Evolutionary conservation across 2,329 filamentous ascomycete genomes (phyloP).

Genomic region (Colletotrichum limetticola): DNA sequence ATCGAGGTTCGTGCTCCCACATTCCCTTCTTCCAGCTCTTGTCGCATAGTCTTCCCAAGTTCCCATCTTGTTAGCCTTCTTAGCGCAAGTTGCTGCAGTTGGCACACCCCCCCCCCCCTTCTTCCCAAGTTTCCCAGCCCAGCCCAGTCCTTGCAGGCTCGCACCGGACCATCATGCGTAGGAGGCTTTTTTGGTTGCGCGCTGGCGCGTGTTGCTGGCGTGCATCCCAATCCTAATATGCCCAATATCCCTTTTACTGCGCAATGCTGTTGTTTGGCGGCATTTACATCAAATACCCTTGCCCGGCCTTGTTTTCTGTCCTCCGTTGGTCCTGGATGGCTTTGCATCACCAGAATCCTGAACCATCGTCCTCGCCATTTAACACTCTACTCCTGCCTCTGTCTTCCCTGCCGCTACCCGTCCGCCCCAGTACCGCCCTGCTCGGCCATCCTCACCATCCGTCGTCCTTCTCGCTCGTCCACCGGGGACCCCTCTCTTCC

Average conservation of each 20-base stretch:
- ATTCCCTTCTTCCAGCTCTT: background rate
- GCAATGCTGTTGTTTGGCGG: background rate
- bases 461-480: background rate
- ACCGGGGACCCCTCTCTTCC: background rate
- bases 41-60: background rate
- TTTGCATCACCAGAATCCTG: slow-evolving; percentile 4
- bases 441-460: background rate
- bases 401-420: background rate
- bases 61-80: background rate
- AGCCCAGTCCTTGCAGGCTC: slow-evolving; percentile 1
- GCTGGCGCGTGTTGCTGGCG: background rate
- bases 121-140: background rate
- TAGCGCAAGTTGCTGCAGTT: too few relatives aligned
- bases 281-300: slow-evolving; percentile 6
- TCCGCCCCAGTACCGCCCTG: background rate
- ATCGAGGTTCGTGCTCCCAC: slow-evolving; percentile 33
- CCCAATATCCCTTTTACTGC: slow-evolving; percentile 21
- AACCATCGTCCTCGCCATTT: background rate
- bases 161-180: background rate
- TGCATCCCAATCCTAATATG: slow-evolving; percentile 2
- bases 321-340: slow-evolving; percentile 23
- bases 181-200: slow-evolving; percentile 13
- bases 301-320: slow-evolving; percentile 1
- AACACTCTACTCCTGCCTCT: background rate
- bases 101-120: too few relatives aligned